Base-by-base conservation (phyloP, 495 filamentous ascomycete species). In the Penicillium bialowiezense region DNA sequence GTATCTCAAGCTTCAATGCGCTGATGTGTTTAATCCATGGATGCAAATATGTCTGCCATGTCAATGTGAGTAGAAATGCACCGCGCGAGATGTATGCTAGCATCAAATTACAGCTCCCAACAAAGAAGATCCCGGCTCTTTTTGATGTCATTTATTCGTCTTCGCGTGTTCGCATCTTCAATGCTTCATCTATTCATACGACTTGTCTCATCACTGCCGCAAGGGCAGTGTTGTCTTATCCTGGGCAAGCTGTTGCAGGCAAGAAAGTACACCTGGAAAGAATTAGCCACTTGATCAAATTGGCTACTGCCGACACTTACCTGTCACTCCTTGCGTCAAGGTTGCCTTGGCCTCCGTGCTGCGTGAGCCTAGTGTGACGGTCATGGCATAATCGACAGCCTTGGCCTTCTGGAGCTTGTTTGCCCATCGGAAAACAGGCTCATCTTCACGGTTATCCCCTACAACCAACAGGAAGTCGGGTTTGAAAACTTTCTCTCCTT, bases 381-480 rank as follows among this genome's bases (percentile, higher is more conserved):
- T 95, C 55, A 85, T 83, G 6, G 90, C 85, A 46, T 89, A 75
- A 28, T 82, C 65, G 35, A 95, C 74, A 5, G 60, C 65, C 23
- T 76, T 72, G 29, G 70, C 66, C 1, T 69, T 72, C 18, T 72
- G 73, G 21, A 95, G 67, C 26, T 82, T 75, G 67, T 96, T 95
- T 21, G 91, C 91, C 91, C 91, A 97, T 28, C 85, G 87, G 74
- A 91, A 97, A 18, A 95, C 84, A 38, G 89, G 84, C 62, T 96
- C 91, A 56, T 97, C 91, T 49, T 96, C 91, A 6, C 91, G 87
- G 35, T 88, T 87, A 60, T 96, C 90, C 31, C 91, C 91, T 37
- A 89, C 76, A 7, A 93, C 88, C 65, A 96, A 80, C 34, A 97
- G 64, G 67, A 96, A 96, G 58, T 95, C 88, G 0, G 83, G 81